Evolutionary conservation across 1,139 yeast species (phyloP).

Genomic region (Suhomyces bokatorum): DNA sequence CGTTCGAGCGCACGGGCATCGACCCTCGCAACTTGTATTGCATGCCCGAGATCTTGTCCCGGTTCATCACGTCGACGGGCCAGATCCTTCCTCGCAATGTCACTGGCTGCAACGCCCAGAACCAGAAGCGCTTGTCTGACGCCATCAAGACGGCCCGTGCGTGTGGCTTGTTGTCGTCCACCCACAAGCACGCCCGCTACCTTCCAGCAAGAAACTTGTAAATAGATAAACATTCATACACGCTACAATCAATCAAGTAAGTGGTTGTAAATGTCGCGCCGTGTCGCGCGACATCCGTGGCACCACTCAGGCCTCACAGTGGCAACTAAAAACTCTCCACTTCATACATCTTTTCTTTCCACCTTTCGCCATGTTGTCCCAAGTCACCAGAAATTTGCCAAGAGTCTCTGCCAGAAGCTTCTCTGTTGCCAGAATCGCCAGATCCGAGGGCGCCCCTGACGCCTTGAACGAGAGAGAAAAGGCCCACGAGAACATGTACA

Average conservation of each 20-base stretch:
- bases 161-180: conserved; percentile 64
- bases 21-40: conserved; percentile 67
- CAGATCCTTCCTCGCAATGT: conserved; percentile 64
- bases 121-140: conserved; percentile 63
- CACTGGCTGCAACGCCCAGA: conserved; percentile 62
- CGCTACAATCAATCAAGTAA: too few relatives aligned
- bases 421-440: conserved; percentile 38
- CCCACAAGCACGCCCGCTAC: conserved; percentile 53
- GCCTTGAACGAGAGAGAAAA: conserved; percentile 46
- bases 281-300: conserved; percentile 4
- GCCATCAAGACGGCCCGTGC: conserved; percentile 72
- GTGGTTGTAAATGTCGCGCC: background rate
- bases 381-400: conserved; percentile 33
- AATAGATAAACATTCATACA: conserved; percentile 9
- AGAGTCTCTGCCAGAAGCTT: conserved; percentile 37
- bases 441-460: conserved; percentile 30
- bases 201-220: conserved; percentile 44
- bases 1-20: conserved; percentile 56
- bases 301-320: conserved; percentile 4
- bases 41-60: conserved; percentile 62
- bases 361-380: conserved; percentile 33
- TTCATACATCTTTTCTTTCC: background rate
- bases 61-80: conserved; percentile 62
- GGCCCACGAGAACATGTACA: conserved; percentile 46
- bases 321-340: conserved; percentile 3